phyloP scores from a whole-genome alignment of 2,329 filamentous ascomycete species.

The Colletotrichum australisinense region DNA sequence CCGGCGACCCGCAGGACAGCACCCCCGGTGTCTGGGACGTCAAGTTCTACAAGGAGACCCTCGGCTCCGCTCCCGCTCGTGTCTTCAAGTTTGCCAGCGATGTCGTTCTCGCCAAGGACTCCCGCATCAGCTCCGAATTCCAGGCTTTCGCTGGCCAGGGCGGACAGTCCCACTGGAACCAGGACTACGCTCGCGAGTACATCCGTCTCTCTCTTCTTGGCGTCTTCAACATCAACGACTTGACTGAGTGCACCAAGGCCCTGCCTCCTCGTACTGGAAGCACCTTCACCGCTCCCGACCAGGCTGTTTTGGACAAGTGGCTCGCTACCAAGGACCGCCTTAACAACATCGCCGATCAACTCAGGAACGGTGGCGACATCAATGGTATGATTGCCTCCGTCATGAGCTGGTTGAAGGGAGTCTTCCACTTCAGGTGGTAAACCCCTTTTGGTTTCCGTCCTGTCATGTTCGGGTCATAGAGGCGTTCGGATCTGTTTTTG shows the following conservation, averaged over 20 bases:
- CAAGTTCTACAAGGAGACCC: conserved; percentile 58
- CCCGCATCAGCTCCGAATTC: conserved; percentile 50
- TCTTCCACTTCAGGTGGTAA: conserved; percentile 8
- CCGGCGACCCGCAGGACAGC: conserved; percentile 60
- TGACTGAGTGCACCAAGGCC: conserved; percentile 66
- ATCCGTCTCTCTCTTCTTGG: conserved; percentile 65
- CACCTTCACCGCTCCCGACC: conserved; percentile 36
- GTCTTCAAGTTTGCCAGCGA: conserved; percentile 57
- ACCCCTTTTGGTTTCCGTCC: background rate
- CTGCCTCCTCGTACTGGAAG: conserved; percentile 49
- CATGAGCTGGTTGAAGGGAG: conserved; percentile 21
- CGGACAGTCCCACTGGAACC: conserved; percentile 54
- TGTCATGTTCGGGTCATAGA: background rate
- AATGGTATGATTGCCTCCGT: conserved; percentile 13
- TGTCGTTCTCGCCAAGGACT: conserved; percentile 49
- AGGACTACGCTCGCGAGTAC: conserved; percentile 64
- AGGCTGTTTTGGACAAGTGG: conserved; percentile 29
- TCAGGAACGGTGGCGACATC: conserved; percentile 37
- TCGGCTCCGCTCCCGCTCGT: conserved; percentile 45
- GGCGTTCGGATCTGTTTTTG: conserved; percentile 7
- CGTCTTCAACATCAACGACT: conserved; percentile 65
- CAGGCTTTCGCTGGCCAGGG: conserved; percentile 46
- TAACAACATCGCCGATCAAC: conserved; percentile 47
- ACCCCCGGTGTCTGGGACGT: conserved; percentile 66
- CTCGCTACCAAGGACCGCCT: conserved; percentile 51